These are phyloP conservation scores for Chytriomyces sp. DNA, from an alignment of 192 early-diverging fungal genomes.

Conservation along the genomic window DNA sequence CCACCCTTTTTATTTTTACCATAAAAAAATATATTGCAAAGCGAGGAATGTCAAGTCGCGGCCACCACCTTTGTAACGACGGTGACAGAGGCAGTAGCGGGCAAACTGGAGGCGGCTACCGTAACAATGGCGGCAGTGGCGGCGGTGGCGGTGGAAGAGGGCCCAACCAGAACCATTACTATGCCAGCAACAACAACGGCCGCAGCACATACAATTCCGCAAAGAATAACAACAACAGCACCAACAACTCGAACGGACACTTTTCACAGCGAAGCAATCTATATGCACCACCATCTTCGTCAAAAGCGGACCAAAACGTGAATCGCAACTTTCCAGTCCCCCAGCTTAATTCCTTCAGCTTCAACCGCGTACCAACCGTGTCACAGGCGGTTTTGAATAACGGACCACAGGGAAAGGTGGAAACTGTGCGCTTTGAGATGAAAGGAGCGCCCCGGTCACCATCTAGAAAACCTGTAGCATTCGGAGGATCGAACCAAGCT, in stretches of 20 bases:
- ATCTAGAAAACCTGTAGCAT: neutral
- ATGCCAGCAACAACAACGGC: neutral
- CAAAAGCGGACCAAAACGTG: too few species aligned
- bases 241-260: neutral
- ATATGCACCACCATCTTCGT: too few species aligned
- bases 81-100: neutral
- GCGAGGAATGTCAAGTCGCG: neutral
- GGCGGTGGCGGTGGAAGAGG: neutral
- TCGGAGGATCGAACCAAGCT: neutral
- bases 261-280: neutral
- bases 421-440: too few species aligned
- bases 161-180: neutral
- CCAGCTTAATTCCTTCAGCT: neutral
- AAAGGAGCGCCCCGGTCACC: too few species aligned
- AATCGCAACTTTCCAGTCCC: neutral
- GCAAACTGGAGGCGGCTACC: neutral
- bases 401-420: too few species aligned
- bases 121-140: neutral
- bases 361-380: neutral
- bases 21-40: neutral
- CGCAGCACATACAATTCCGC: neutral
- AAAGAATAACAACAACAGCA: slow-evolving; percentile 13
- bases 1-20: neutral
- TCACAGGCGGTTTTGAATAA: too few species aligned
- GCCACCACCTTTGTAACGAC: neutral